Evolutionary conservation across 2,329 filamentous ascomycete genomes (phyloP).

Genomic region (Metarhizium brunneum): DNA sequence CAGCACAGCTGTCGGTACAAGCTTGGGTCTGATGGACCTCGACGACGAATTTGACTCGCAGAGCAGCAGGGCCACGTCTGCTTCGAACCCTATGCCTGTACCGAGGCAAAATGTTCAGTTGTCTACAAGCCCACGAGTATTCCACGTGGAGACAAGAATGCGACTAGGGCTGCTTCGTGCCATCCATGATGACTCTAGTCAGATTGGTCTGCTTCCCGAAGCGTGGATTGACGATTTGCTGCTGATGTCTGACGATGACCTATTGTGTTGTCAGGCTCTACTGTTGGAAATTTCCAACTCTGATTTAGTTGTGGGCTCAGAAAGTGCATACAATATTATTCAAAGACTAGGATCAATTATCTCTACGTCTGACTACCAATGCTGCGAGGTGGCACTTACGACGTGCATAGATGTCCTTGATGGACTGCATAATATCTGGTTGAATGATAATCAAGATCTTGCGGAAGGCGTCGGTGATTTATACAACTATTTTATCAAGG

Average conservation of each 20-base stretch:
- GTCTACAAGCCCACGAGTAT: conserved; percentile 32
- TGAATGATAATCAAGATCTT: conserved; percentile 47
- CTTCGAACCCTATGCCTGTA: conserved; percentile 28
- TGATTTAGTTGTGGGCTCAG: conserved; percentile 39
- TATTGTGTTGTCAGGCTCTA: conserved; percentile 41
- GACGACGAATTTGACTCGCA: conserved; percentile 58
- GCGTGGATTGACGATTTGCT: conserved; percentile 41
- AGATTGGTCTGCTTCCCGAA: conserved; percentile 40
- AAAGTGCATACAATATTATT: conserved; percentile 38
- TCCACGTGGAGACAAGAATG: conserved; percentile 36
- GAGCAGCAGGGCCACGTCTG: conserved; percentile 34
- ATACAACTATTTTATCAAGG: conserved; percentile 68
- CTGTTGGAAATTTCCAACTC: conserved; percentile 43
- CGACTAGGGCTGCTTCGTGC: conserved; percentile 36
- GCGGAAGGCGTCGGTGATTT: conserved; percentile 62
- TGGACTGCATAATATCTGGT: conserved; percentile 55
- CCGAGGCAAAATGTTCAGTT: conserved; percentile 37
- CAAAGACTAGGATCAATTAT: conserved; percentile 43
- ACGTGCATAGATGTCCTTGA: conserved; percentile 60
- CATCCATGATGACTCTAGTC: conserved; percentile 31
- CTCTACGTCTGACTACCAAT: conserved; percentile 50
- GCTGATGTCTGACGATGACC: conserved; percentile 39
- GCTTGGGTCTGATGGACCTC: conserved; percentile 54
- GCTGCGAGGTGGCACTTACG: conserved; percentile 64
- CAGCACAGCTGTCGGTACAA: conserved; percentile 20